A percentile compares a stretch with the other conserved stretches of the same genome.
Evolutionary conservation across 2,329 filamentous ascomycete genomes (phyloP).

Genomic region (Aspergillus sp.): DNA sequence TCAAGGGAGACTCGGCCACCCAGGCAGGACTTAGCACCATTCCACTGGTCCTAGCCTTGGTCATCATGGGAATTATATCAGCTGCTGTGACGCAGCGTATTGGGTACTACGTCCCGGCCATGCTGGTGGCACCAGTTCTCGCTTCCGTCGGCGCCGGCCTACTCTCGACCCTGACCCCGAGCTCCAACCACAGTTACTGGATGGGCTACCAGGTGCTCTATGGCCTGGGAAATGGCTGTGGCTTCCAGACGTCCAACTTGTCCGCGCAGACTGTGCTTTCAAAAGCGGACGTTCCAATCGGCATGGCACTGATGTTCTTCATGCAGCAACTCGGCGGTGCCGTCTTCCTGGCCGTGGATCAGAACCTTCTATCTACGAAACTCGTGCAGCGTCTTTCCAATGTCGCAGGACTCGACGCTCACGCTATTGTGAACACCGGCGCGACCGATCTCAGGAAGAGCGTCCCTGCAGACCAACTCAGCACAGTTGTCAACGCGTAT

Average conservation of each 20-base stretch:
- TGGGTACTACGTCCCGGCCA: slow-evolving; percentile 13
- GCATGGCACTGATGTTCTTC: slow-evolving; percentile 37
- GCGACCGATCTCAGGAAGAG: neutral
- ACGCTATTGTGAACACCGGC: neutral
- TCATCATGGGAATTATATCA: neutral
- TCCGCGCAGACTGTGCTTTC: slow-evolving; percentile 22
- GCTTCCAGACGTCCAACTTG: slow-evolving; percentile 9
- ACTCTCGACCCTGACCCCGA: slow-evolving; percentile 1
- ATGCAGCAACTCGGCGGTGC: slow-evolving; percentile 39
- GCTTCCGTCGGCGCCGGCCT: slow-evolving; percentile 6
- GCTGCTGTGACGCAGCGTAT: neutral
- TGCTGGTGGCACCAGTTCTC: neutral
- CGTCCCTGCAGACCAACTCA: slow-evolving; percentile 20
- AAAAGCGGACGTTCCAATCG: slow-evolving; percentile 34
- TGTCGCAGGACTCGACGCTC: neutral
- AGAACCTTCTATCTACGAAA: slow-evolving; percentile 12
- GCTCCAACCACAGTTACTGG: slow-evolving; percentile 11
- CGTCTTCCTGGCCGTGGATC: slow-evolving; percentile 30
- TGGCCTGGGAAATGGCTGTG: slow-evolving; percentile 11
- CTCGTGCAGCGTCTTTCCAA: neutral
- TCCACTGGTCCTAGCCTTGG: slow-evolving; percentile 2
- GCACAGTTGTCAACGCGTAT: slow-evolving; percentile 17
- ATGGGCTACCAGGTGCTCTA: slow-evolving; percentile 15
- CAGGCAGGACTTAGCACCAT: slow-evolving; percentile 7
- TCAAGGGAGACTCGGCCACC: slow-evolving; percentile 10